phyloP scores from a whole-genome alignment of 2,329 filamentous ascomycete species.

The Botrytis deweyae region DNA sequence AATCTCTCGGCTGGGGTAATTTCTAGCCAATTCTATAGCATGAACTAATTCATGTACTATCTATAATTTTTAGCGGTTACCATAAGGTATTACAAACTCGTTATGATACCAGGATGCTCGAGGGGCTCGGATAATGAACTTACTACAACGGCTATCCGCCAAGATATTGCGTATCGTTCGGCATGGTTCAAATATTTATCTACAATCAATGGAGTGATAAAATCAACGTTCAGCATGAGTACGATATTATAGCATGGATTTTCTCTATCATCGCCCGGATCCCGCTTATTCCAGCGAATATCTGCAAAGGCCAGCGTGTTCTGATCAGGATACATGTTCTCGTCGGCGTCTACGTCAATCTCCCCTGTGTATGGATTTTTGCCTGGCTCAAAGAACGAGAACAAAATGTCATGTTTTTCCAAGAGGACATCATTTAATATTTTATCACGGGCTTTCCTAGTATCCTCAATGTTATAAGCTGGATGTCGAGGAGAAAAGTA shows the following conservation, averaged over 20 bases:
- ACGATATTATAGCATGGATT: not conserved
- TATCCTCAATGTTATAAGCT: not conserved
- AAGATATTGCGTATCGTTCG: not conserved
- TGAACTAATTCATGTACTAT: not conserved
- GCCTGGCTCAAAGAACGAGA: not conserved
- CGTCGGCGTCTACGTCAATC: not conserved
- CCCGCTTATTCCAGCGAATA: not conserved
- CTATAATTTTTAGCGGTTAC: not conserved
- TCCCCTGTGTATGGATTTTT: not conserved
- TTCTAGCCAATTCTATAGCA: not conserved
- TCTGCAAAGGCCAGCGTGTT: not conserved
- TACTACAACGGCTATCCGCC: not conserved
- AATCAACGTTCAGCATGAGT: not conserved
- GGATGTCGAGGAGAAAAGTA: not conserved
- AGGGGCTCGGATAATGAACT: not conserved
- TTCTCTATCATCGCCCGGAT: not conserved
- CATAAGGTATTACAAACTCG: not conserved
- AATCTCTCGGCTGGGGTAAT: not conserved
- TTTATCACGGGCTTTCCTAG: not conserved
- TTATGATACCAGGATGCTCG: not conserved
- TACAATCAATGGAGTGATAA: not conserved
- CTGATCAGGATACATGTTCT: not conserved
- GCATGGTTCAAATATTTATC: not conserved
- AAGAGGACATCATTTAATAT: no score
- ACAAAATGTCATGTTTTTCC: not conserved